Evolutionary conservation across 2,329 filamentous ascomycete species (phyloP).

Genomic region (Beauveria australis): DNA sequence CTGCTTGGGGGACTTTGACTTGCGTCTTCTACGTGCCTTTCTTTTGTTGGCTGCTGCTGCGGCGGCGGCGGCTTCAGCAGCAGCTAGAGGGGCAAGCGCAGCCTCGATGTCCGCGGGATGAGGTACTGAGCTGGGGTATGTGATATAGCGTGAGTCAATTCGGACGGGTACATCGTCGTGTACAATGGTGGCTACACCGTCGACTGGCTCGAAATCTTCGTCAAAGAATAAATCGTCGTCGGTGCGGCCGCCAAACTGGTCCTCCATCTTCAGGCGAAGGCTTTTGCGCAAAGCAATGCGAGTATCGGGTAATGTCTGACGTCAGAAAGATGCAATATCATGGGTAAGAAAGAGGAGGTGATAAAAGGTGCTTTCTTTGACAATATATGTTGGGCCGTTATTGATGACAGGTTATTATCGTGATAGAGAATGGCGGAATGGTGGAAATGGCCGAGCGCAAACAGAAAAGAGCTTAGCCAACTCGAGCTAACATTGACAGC

Average conservation of each 20-base stretch:
- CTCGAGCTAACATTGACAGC: not conserved
- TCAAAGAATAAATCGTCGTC: conserved; percentile 57
- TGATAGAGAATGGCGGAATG: not conserved
- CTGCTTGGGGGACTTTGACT: not conserved
- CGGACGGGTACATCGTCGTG: not conserved
- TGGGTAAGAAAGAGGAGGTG: not conserved
- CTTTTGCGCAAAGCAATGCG: not conserved
- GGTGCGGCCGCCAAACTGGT: conserved; percentile 52
- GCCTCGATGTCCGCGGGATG: conserved; percentile 6
- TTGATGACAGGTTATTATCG: not conserved
- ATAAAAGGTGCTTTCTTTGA: not conserved
- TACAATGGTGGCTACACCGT: conserved; percentile 24
- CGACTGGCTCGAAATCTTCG: conserved; percentile 53
- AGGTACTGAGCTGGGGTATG: not conserved
- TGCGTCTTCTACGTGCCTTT: conserved; percentile 5
- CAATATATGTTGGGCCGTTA: not conserved
- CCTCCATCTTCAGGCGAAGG: conserved; percentile 37
- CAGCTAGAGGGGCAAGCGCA: conserved; percentile 3
- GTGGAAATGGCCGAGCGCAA: not conserved
- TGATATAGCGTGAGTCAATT: conserved; percentile 9
- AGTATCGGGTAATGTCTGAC: not conserved
- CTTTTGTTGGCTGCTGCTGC: conserved; percentile 9
- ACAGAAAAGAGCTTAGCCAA: not conserved
- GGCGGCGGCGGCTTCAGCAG: not conserved
- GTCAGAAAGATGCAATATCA: not conserved